Percentiles rank a stretch among this genome's conserved stretches.
Conservation (phyloP, 805 yeast species). For the Kazachstania psychrophila region DNA sequence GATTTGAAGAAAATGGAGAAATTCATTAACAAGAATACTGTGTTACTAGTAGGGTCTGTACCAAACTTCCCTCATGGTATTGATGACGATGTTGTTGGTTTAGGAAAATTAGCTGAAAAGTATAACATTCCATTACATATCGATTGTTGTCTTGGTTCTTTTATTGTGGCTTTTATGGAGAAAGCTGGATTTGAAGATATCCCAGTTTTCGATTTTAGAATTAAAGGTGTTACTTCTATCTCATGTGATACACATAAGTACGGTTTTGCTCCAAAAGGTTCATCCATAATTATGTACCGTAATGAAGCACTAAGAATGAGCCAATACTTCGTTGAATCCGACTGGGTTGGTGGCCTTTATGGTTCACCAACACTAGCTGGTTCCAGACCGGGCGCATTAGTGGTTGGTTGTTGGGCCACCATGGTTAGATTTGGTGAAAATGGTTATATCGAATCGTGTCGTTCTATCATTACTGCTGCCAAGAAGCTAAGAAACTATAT, state of each 20-base stretch:
- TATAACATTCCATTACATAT: slow-evolving; percentile 84
- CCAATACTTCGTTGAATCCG: slow-evolving; percentile 75
- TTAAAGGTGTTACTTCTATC: slow-evolving; percentile 91
- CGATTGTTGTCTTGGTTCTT: slow-evolving; percentile 93
- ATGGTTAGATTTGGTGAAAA: slow-evolving; percentile 68
- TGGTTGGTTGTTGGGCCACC: slow-evolving; percentile 99
- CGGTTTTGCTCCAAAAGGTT: slow-evolving; percentile 97
- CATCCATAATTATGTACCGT: slow-evolving; percentile 87
- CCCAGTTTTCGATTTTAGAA: slow-evolving; percentile 67
- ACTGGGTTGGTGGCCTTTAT: slow-evolving; percentile 92
- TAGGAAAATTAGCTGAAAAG: slow-evolving; percentile 51
- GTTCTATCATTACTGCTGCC: slow-evolving; percentile 58
- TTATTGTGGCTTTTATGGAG: slow-evolving; percentile 71
- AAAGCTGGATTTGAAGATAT: slow-evolving; percentile 41
- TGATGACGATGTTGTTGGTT: slow-evolving; percentile 72
- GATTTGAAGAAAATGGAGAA: slow-evolving; percentile 52
- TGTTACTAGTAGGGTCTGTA: slow-evolving; percentile 82
- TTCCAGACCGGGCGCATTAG: slow-evolving; percentile 90
- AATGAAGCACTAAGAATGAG: slow-evolving; percentile 52
- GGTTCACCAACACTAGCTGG: slow-evolving; percentile 97
- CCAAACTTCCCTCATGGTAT: slow-evolving; percentile 98
- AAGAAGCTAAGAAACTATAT: slow-evolving; percentile 44
- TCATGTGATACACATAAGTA: slow-evolving; percentile 99
- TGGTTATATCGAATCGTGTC: slow-evolving; percentile 68
- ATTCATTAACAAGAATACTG: slow-evolving; percentile 70